phyloP scores from a whole-genome alignment of 352 stramenopile species.

The Blastocystis sp. region DNA sequence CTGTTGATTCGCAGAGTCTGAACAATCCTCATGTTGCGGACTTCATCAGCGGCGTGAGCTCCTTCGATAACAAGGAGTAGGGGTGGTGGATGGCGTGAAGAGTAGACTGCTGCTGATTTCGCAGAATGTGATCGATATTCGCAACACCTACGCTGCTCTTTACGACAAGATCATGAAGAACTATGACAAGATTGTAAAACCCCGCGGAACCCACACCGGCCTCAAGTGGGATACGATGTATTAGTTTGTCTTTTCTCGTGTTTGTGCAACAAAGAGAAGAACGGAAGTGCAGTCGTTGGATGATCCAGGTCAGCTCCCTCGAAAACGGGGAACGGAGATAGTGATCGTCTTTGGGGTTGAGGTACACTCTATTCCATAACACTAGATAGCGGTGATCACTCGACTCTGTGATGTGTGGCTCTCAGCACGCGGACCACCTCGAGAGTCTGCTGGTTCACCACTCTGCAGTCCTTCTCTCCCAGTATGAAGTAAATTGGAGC shows the following conservation, averaged over 20 bases:
- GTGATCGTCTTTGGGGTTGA: constrained; percentile 34
- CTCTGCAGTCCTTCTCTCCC: constrained; percentile 19
- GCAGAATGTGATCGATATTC: constrained; percentile 62
- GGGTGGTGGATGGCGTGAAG: background rate
- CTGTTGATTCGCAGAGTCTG: constrained; percentile 37
- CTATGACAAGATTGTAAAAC: constrained; percentile 68
- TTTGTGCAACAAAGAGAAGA: background rate
- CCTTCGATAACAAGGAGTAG: constrained; percentile 59
- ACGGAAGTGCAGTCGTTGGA: background rate
- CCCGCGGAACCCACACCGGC: constrained; percentile 1
- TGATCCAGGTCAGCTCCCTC: background rate
- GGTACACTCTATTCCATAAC: constrained; percentile 13
- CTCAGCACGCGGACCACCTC: constrained; percentile 9
- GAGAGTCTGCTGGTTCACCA: constrained; percentile 53
- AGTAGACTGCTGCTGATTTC: constrained; percentile 55
- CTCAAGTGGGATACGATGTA: constrained; percentile 68
- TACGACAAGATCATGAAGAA: constrained; percentile 69
- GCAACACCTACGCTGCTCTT: constrained; percentile 52
- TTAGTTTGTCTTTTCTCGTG: constrained; percentile 47
- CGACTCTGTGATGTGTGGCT: background rate
- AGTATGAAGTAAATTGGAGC: constrained; percentile 45
- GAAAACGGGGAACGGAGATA: constrained; percentile 10
- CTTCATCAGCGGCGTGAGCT: constrained; percentile 37
- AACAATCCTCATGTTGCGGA: constrained; percentile 48
- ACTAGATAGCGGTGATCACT: background rate